phyloP scores from a whole-genome alignment of 495 filamentous ascomycete genomes.

The Penicillium manginii region DNA sequence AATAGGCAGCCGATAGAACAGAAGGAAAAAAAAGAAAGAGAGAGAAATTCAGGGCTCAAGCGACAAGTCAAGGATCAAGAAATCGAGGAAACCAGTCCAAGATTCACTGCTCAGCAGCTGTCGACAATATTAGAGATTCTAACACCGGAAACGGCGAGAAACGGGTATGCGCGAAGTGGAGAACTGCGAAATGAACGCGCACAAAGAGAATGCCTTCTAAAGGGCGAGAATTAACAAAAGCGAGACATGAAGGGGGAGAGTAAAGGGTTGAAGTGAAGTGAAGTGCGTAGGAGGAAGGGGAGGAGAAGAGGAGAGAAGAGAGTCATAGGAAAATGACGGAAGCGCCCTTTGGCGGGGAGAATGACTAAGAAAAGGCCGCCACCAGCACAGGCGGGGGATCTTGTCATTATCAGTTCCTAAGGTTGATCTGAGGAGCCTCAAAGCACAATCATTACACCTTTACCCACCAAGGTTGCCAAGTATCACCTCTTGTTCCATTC shows the following conservation, averaged over 20 bases:
- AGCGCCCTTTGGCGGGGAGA: slow-evolving; percentile 13
- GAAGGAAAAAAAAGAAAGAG: slow-evolving; percentile 22
- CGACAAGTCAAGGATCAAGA: slow-evolving; percentile 13
- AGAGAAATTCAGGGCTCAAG: slow-evolving; percentile 14
- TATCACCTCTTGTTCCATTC: no score
- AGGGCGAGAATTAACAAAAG: slow-evolving; percentile 16
- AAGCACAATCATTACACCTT: no score
- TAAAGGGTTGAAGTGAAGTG: slow-evolving; percentile 5
- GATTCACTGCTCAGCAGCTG: slow-evolving; percentile 45
- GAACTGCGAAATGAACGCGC: slow-evolving; percentile 10
- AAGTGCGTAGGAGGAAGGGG: slow-evolving; percentile 8
- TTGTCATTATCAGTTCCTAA: no score
- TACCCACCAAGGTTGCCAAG: no score
- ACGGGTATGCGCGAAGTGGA: slow-evolving; percentile 9
- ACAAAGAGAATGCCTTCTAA: slow-evolving; percentile 18
- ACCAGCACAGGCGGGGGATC: slow-evolving; percentile 1
- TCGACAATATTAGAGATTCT: slow-evolving; percentile 28
- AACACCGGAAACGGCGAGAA: slow-evolving; percentile 23
- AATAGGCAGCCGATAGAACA: slow-evolving; percentile 49
- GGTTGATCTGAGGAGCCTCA: no score
- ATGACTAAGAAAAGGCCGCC: slow-evolving; percentile 30
- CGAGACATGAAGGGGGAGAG: slow-evolving; percentile 1
- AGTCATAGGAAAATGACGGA: slow-evolving; percentile 16
- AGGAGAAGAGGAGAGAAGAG: slow-evolving; percentile 4
- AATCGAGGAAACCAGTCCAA: slow-evolving; percentile 23